Conservation (phyloP, 1,139 yeast genomes). For the Blastobotrys raffinosifermentans region DNA sequence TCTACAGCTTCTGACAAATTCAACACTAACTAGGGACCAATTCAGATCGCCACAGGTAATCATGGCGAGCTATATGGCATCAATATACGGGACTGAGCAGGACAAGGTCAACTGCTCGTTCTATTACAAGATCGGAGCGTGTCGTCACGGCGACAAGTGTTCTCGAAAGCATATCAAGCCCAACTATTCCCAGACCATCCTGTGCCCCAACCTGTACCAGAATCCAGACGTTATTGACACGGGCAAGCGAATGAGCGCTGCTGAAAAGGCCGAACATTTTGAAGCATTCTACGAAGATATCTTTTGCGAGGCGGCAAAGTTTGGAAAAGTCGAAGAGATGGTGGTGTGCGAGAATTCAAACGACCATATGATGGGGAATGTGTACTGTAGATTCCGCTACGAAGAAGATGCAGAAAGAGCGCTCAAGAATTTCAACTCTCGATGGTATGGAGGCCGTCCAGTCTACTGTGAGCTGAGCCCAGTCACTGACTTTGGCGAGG, state of each 20-base stretch:
- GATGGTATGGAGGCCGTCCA: conserved; percentile 82
- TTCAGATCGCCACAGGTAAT: conserved; percentile 3
- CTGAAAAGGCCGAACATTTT: conserved; percentile 48
- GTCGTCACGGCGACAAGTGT: conserved; percentile 90
- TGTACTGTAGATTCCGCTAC: conserved; percentile 56
- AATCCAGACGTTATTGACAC: conserved; percentile 44
- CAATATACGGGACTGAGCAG: conserved; percentile 39
- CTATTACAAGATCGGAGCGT: conserved; percentile 82
- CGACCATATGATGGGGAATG: conserved; percentile 79
- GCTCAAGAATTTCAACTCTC: conserved; percentile 54
- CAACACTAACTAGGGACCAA: no score
- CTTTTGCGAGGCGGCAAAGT: conserved; percentile 56
- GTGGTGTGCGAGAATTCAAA: conserved; percentile 81
- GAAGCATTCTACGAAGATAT: conserved; percentile 70
- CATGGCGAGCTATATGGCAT: conserved; percentile 35
- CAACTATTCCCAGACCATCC: conserved; percentile 56
- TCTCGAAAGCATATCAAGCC: conserved; percentile 74
- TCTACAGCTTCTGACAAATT: no score
- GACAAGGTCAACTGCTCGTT: conserved; percentile 48
- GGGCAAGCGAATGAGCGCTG: conserved; percentile 26
- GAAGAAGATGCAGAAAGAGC: conserved; percentile 59
- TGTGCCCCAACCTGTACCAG: conserved; percentile 63
- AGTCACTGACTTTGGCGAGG: conserved; percentile 63
- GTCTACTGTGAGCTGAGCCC: conserved; percentile 79
- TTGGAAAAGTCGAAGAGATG: conserved; percentile 57